A percentile compares a stretch with the other conserved stretches of the same genome.
Evolutionary conservation across 192 early-diverging fungal genomes (phyloP).

Genomic region (Rhizoclosmatium globosum): DNA sequence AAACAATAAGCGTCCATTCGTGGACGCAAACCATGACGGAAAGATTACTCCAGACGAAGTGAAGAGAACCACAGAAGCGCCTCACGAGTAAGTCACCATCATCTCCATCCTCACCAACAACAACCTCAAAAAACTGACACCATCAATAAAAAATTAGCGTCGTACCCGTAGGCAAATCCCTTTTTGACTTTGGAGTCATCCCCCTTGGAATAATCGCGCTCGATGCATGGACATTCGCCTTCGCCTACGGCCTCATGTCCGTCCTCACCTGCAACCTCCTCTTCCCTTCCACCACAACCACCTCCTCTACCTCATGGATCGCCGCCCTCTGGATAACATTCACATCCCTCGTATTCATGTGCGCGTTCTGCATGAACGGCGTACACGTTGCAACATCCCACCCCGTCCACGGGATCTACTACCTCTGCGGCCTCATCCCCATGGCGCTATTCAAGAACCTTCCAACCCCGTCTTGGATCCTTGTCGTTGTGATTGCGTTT

Average conservation of each 20-base stretch:
- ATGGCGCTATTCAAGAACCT: background rate
- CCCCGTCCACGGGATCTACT: background rate
- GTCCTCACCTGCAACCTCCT: background rate
- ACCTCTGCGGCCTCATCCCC: background rate
- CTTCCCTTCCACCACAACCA: background rate
- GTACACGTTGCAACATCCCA: background rate
- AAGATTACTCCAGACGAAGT: background rate
- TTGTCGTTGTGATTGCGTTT: background rate
- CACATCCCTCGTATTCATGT: conserved; percentile 2
- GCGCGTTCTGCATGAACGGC: conserved; percentile 8
- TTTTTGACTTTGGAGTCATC: background rate
- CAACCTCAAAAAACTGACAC: background rate
- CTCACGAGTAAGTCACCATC: background rate
- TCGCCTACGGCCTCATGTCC: background rate
- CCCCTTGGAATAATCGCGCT: background rate
- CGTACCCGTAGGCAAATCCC: background rate
- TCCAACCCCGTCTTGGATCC: background rate
- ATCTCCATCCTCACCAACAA: background rate
- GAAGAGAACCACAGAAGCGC: background rate
- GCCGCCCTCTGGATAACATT: background rate
- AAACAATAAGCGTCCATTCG: background rate
- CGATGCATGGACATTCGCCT: background rate
- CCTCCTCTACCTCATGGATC: background rate
- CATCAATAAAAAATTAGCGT: background rate
- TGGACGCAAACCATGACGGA: background rate